phyloP scores from a whole-genome alignment of 108 stramenopile genomes.

The Halocafeteria seosinensis region DNA sequence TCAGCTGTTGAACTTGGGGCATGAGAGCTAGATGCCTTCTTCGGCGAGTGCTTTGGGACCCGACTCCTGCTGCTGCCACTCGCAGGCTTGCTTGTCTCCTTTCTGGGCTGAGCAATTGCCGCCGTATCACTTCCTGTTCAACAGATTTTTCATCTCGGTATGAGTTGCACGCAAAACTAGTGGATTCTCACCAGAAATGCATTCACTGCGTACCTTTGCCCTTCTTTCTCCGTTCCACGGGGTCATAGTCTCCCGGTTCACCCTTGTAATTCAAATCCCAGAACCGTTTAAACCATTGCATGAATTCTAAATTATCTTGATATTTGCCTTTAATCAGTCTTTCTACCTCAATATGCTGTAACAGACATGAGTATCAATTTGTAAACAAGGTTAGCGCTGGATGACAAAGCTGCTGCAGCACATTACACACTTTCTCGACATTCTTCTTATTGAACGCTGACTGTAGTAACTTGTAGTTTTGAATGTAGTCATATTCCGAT shows the following conservation, averaged over 20 bases:
- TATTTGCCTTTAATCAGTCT: conserved; percentile 73
- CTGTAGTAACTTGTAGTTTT: conserved; percentile 94
- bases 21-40: too few relatives aligned
- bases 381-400: background rate
- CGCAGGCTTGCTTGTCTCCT: too few relatives aligned
- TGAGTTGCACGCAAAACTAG: too few relatives aligned
- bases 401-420: background rate
- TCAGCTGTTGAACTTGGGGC: too few relatives aligned
- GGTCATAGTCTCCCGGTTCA: conserved; percentile 77
- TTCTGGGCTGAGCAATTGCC: too few relatives aligned
- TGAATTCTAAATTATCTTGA: conserved; percentile 94
- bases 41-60: too few relatives aligned
- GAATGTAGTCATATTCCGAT: conserved; percentile 60
- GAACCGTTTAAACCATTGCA: conserved; percentile 93
- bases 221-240: conserved; percentile 49
- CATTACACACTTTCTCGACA: background rate
- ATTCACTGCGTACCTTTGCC: conserved; percentile 54
- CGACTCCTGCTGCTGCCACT: too few relatives aligned
- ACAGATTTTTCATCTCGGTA: too few relatives aligned
- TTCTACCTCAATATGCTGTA: conserved; percentile 37
- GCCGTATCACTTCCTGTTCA: too few relatives aligned
- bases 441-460: conserved; percentile 44
- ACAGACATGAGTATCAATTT: conserved; percentile 2
- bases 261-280: conserved; percentile 46
- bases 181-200: too few relatives aligned